Percentiles rank a stretch among this genome's conserved stretches.
phyloP scores from a whole-genome alignment of 2,329 filamentous ascomycete genomes.

The Verticillium tricorpus region DNA sequence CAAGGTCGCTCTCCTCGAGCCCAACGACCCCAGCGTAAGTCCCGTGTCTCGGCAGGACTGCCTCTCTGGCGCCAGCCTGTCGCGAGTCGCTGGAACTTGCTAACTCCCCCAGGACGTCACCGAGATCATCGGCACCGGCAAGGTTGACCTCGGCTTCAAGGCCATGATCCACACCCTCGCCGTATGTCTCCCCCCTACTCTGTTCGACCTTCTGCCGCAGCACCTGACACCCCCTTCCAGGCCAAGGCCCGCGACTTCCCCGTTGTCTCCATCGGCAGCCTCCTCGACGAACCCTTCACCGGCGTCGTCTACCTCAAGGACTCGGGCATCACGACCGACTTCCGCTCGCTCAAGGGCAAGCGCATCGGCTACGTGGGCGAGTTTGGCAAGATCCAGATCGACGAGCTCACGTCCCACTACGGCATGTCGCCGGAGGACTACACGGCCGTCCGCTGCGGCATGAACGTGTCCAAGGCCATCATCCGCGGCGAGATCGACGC shows the following conservation, averaged over 20 bases:
- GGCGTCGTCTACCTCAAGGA: constrained; percentile 73
- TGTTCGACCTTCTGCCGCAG: fast-evolving
- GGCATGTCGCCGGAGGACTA: constrained; percentile 70
- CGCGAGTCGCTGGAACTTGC: not conserved
- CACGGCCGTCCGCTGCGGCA: constrained; percentile 72
- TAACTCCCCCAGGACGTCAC: constrained; percentile 59
- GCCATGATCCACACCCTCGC: constrained; percentile 81
- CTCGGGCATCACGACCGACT: constrained; percentile 70
- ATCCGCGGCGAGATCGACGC: constrained; percentile 69
- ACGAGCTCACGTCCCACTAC: constrained; percentile 74
- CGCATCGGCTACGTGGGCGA: constrained; percentile 76
- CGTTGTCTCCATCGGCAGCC: constrained; percentile 66
- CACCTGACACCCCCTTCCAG: constrained; percentile 26
- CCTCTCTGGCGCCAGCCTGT: not conserved
- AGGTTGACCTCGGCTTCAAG: constrained; percentile 76
- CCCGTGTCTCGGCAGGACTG: not conserved
- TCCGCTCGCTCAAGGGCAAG: constrained; percentile 70
- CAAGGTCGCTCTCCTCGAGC: constrained; percentile 72
- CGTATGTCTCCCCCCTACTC: constrained; percentile 31
- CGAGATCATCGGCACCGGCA: constrained; percentile 72
- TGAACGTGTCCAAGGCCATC: constrained; percentile 77
- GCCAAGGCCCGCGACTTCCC: constrained; percentile 74
- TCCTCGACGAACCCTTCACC: constrained; percentile 77
- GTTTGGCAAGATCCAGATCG: constrained; percentile 80
- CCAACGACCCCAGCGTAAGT: constrained; percentile 65